Conservation (phyloP, 2,329 filamentous ascomycete genomes). For the Cladorrhinum sp. region DNA sequence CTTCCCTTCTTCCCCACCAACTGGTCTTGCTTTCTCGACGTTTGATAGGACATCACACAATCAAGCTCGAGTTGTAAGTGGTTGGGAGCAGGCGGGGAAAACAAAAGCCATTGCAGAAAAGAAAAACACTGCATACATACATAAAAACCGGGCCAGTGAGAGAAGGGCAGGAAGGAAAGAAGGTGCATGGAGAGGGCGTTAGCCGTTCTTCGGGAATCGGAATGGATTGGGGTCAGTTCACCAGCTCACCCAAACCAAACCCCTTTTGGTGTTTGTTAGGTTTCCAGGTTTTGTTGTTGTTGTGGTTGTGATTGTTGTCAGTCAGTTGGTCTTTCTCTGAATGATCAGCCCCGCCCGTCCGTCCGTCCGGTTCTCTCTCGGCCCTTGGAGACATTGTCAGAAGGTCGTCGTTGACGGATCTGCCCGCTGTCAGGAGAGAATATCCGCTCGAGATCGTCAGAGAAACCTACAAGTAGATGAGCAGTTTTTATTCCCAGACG, state of each 20-base stretch:
- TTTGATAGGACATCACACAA: neutral
- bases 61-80: neutral
- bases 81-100: neutral
- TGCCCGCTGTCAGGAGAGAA: constrained; percentile 14
- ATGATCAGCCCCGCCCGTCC: too few species aligned
- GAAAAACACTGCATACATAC: neutral
- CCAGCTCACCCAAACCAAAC: neutral
- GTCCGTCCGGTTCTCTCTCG: neutral
- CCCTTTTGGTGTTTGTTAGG: neutral
- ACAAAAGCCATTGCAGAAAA: neutral
- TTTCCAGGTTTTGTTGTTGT: neutral
- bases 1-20: too few species aligned
- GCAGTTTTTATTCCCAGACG: too few species aligned
- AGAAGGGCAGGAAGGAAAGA: neutral
- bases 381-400: neutral
- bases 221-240: neutral
- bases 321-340: too few species aligned
- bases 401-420: constrained; percentile 3
- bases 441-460: neutral
- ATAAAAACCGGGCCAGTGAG: neutral
- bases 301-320: too few species aligned
- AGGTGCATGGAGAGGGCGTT: too few species aligned
- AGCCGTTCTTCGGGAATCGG: neutral
- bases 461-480: neutral
- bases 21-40: too few species aligned